phyloP scores from a whole-genome alignment of 2,329 filamentous ascomycete species.

The Pyrenochaeta sp. region DNA sequence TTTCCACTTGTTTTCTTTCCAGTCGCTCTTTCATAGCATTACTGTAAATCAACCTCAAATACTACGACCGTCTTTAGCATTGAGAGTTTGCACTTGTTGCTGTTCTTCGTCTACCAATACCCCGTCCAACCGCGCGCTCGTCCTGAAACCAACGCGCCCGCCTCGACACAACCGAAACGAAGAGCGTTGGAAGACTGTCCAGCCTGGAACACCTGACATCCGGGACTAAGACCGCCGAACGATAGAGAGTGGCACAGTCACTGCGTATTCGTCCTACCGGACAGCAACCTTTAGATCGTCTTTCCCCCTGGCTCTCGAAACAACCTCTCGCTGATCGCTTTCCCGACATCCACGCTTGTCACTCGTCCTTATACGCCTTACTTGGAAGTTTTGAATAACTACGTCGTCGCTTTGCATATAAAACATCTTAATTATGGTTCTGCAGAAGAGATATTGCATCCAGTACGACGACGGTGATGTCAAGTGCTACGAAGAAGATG shows the following conservation, averaged over 20 bases:
- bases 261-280: neutral
- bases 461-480: constrained; percentile 34
- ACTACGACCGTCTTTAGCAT: neutral
- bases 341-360: neutral
- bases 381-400: neutral
- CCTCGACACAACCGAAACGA: constrained; percentile 26
- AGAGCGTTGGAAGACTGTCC: constrained; percentile 17
- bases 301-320: constrained; percentile 4
- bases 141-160: constrained; percentile 19
- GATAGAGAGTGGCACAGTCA: constrained; percentile 11
- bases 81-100: neutral
- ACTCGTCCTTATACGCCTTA: neutral
- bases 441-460: constrained; percentile 40
- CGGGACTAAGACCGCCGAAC: constrained; percentile 23
- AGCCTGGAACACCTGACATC: constrained; percentile 27
- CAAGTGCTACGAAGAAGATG: constrained; percentile 40
- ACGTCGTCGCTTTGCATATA: neutral
- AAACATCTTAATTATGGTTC: constrained; percentile 26
- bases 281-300: neutral
- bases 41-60: neutral
- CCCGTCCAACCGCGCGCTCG: neutral
- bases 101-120: neutral
- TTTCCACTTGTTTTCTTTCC: constrained; percentile 5
- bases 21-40: neutral
- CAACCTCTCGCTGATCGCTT: neutral